Evolutionary conservation across 2,329 filamentous ascomycete species (phyloP), one percentile per base, ranked within the genome.

Genomic region (Penicillium sp.): DNA sequence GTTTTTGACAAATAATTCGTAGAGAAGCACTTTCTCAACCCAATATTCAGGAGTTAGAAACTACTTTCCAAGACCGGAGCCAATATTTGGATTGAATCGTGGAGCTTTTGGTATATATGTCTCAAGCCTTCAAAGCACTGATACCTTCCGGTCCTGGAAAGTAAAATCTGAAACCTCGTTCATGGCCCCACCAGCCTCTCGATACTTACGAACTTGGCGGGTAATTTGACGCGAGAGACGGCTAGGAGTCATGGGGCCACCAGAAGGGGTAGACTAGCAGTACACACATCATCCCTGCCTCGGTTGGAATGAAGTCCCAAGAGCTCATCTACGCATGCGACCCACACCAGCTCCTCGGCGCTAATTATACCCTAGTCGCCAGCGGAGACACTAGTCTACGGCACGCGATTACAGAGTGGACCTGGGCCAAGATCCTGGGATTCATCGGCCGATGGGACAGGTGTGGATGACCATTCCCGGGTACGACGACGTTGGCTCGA

Each of bases 331-430:
- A 45, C 9, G 45, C 23, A 15, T 31, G 41, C 18, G 48, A 48
- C 18, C 31, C 34, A 28, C 45, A 48, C 38, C 44, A 51, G 24
- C 41, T 54, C 34, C 36, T 49, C 36, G 52, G 52, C 26, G 51
- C 24, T 42, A 26, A 47, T 10, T 29, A 42, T n/a, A 52, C 48
- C 10, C 49, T 44, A 12, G 48, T 49, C 23, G 49, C 43, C 28
- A 34, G 47, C 9, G 41, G 45, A 16, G 54, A 52, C 16, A 47
- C 34, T 29, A 7, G 9, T 44, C 53, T 16, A 43, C 41, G 18
- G 45, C 42, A 24, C 42, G 49, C 45, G 9, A 47, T 31, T n/a
- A 42, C 42, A 8, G 39, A 33, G 24, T 51, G 36, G 42, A 48
- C 34, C 48, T 49, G 12, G 52, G 49, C 21, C 49, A 36, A 45